Conservation (phyloP, 148 eudicot genomes). For the Silene uniflora region DNA sequence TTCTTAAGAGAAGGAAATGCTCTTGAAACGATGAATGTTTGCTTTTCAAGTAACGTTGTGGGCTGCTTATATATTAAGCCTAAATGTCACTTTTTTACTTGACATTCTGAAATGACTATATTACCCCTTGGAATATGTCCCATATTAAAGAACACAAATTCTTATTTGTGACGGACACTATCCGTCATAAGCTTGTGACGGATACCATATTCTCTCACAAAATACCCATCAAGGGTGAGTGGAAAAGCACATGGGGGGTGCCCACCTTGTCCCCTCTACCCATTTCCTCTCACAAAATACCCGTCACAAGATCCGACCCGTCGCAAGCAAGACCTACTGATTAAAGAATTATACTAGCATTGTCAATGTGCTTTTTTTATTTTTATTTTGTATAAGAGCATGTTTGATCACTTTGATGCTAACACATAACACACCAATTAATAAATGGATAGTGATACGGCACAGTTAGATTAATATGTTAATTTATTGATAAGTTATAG, state of each 20-base stretch:
- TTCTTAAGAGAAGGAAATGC: neutral
- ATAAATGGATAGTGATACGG: too few species aligned
- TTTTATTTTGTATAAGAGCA: neutral
- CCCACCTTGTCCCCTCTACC: too few species aligned
- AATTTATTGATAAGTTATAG: too few species aligned
- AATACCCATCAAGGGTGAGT: too few species aligned
- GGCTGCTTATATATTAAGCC: neutral
- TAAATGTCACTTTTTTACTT: neutral
- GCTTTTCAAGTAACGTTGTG: slow-evolving; percentile 1
- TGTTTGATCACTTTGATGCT: neutral
- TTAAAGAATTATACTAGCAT: neutral
- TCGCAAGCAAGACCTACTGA: too few species aligned
- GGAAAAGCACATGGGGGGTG: too few species aligned
- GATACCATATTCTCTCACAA: too few species aligned
- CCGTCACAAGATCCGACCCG: too few species aligned
- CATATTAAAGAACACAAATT: neutral
- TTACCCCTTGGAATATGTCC: neutral
- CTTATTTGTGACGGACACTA: too few species aligned
- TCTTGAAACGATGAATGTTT: slow-evolving; percentile 12
- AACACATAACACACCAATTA: neutral
- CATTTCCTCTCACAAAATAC: too few species aligned
- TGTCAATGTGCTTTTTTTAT: slow-evolving; percentile 7
- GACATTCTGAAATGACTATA: neutral
- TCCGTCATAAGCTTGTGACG: too few species aligned
- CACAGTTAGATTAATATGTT: too few species aligned